These are phyloP conservation scores for Crucibulum parvulum DNA, from an alignment of 1,284 basidiomycete species.

Conservation along the genomic window DNA sequence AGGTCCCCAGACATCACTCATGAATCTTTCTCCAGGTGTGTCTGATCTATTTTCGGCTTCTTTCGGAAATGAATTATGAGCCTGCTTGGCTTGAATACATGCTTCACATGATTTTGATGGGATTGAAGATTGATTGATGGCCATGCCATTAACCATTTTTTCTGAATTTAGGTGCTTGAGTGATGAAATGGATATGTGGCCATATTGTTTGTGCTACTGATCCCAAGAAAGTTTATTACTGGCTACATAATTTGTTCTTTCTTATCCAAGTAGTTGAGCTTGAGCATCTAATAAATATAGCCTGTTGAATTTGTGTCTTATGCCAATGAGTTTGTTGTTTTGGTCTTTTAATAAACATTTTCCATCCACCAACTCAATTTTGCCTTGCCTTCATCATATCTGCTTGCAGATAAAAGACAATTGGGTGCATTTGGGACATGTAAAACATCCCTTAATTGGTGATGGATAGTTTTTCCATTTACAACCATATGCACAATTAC, in stretches of 20 bases:
- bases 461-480: conserved; percentile 3
- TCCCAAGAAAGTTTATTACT: conserved; percentile 23
- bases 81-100: conserved; percentile 40
- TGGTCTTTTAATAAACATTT: conserved; percentile 2
- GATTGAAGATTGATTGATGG: conserved; percentile 17
- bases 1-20: conserved; percentile 15
- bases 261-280: conserved; percentile 3
- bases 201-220: conserved; percentile 39
- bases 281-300: conserved; percentile 10
- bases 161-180: conserved; percentile 24
- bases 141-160: conserved; percentile 32
- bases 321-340: conserved; percentile 7
- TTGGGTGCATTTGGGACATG: conserved; percentile 13
- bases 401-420: conserved; percentile 13
- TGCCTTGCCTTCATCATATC: conserved; percentile 7
- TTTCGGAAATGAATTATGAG: conserved; percentile 23
- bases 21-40: conserved; percentile 5
- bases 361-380: conserved; percentile 2
- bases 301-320: conserved; percentile 6
- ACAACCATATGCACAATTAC: conserved; percentile 5
- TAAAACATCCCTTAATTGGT: conserved; percentile 7
- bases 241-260: conserved; percentile 7
- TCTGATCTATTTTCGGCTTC: conserved; percentile 7
- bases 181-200: conserved; percentile 31
- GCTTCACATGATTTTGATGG: conserved; percentile 24